phyloP scores from a whole-genome alignment of 208 protist species.

The Acanthamoeba divionensis region DNA sequence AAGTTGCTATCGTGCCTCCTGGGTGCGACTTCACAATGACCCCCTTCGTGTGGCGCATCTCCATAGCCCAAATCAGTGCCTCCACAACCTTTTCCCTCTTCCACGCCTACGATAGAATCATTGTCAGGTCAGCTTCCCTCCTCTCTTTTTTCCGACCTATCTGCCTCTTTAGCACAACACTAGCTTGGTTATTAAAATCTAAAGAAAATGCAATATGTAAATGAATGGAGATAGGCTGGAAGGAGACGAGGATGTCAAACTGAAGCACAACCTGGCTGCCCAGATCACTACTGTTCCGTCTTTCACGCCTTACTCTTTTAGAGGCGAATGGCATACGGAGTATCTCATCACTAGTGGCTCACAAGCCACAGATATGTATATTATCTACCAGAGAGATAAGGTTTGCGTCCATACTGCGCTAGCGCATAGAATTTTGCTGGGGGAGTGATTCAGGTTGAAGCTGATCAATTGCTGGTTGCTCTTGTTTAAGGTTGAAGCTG shows the following conservation, averaged over 20 bases:
- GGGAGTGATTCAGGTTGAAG: background rate
- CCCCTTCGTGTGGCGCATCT: slow-evolving; percentile 4
- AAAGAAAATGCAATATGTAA: no score
- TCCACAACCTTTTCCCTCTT: slow-evolving; percentile 45
- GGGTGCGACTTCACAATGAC: slow-evolving; percentile 7
- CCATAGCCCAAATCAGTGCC: background rate
- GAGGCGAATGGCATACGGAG: slow-evolving; percentile 44
- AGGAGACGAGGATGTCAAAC: background rate
- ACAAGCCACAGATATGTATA: background rate
- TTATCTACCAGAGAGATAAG: background rate
- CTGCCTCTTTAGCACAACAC: no score
- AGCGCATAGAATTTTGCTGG: background rate
- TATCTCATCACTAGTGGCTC: background rate
- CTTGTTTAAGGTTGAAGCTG: background rate
- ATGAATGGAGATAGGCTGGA: background rate
- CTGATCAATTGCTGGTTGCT: background rate
- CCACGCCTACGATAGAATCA: slow-evolving; percentile 2
- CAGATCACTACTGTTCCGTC: background rate
- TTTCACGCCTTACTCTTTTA: slow-evolving; percentile 7
- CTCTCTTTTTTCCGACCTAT: no score
- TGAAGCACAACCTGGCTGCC: slow-evolving; percentile 42
- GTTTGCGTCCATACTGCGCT: no score
- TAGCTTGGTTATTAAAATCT: no score
- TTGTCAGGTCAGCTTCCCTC: background rate
- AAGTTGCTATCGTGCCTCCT: background rate